Evolutionary conservation across 148 eudicot species (phyloP).

Genomic region (Polygonum aviculare): DNA sequence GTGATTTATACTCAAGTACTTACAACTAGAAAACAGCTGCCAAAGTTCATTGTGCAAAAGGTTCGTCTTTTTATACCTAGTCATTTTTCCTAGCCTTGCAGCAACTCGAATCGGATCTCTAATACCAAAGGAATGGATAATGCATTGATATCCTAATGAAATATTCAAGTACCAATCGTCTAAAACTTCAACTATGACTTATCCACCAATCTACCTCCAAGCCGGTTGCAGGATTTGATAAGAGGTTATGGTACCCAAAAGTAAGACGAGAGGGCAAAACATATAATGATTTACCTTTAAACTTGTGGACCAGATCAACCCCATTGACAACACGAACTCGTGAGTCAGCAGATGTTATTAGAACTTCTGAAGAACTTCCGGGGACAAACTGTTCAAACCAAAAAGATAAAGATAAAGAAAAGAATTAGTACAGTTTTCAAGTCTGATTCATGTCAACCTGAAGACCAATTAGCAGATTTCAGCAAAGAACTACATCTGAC

Average conservation of each 20-base stretch:
- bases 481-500: conserved; percentile 21
- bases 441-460: conserved; percentile 3
- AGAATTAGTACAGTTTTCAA: not conserved
- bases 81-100: not conserved
- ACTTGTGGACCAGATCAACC: conserved; percentile 74
- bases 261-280: conserved; percentile 11
- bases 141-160: not conserved
- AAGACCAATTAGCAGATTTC: conserved; percentile 16
- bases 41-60: not conserved
- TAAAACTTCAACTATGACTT: not conserved
- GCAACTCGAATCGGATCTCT: not conserved
- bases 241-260: not conserved
- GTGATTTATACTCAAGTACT: not conserved
- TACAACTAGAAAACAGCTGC: not conserved
- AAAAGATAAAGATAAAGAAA: not conserved
- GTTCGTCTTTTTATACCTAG: not conserved
- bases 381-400: conserved; percentile 64
- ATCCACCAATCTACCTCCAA: not conserved
- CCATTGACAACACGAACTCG: conserved; percentile 79
- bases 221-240: not conserved
- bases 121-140: not conserved
- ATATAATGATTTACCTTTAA: conserved; percentile 49
- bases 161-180: not conserved
- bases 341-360: conserved; percentile 91
- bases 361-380: conserved; percentile 83